phyloP scores from a whole-genome alignment of 164 flowering plant species.

The Paratinospora sagittata region DNA sequence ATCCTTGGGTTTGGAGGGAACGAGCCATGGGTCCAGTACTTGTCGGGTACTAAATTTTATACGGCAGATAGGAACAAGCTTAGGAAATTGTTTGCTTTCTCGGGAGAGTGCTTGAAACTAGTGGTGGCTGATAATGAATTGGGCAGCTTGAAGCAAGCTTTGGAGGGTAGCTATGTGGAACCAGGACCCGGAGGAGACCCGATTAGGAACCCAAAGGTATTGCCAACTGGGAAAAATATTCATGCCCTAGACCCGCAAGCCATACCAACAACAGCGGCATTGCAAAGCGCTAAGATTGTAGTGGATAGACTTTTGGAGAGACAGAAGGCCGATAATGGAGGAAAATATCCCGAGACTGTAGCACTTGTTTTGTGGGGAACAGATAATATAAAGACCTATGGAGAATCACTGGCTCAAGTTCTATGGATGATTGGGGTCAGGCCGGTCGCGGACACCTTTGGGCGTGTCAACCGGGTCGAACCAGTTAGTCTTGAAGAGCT shows the following conservation, averaged over 20 bases:
- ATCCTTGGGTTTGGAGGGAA: conserved; percentile 83
- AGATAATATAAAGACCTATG: conserved; percentile 95
- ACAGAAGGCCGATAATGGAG: conserved; percentile 92
- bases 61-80: conserved; percentile 84
- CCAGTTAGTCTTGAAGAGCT: conserved; percentile 92
- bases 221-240: conserved; percentile 99
- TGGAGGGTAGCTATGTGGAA: conserved; percentile 91
- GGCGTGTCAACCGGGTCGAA: conserved; percentile 91
- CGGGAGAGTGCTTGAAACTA: conserved; percentile 83
- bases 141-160: conserved; percentile 87
- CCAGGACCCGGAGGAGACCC: conserved; percentile 99
- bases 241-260: conserved; percentile 97
- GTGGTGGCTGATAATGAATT: conserved; percentile 92
- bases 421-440: conserved; percentile 93
- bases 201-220: conserved; percentile 92
- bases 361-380: conserved; percentile 99
- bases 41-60: conserved; percentile 72
- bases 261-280: conserved; percentile 91
- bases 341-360: conserved; percentile 91
- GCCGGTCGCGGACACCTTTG: conserved; percentile 85
- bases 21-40: conserved; percentile 91
- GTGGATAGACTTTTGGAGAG: conserved; percentile 91
- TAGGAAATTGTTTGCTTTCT: conserved; percentile 56
- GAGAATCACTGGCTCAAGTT: conserved; percentile 94
- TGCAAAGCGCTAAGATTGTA: conserved; percentile 91